Evolutionary conservation across 108 stramenopile species (phyloP).

Genomic region (Chaetoceros tenuissimus): DNA sequence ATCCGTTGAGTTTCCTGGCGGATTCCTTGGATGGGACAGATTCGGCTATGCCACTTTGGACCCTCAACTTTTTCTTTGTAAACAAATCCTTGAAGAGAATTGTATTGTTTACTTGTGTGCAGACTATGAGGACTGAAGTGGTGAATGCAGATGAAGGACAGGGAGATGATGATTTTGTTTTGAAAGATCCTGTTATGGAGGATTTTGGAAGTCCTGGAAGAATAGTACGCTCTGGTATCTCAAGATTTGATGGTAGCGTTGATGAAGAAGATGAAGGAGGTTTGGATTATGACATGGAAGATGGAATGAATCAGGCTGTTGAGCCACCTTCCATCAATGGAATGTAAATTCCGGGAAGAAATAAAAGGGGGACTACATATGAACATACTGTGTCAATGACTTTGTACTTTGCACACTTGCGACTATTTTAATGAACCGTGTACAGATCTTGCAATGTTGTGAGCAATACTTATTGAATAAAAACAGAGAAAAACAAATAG

Average conservation of each 20-base stretch:
- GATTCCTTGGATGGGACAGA: conserved; percentile 19
- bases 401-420: no score
- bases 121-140: conserved; percentile 41
- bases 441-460: no score
- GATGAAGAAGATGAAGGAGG: not conserved
- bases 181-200: not conserved
- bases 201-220: not conserved
- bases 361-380: no score
- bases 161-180: conserved; percentile 9
- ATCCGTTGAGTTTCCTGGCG: conserved; percentile 48
- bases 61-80: conserved; percentile 92
- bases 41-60: conserved; percentile 54
- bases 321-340: not conserved
- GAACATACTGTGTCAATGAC: no score
- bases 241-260: not conserved
- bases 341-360: no score
- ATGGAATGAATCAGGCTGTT: not conserved
- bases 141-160: conserved; percentile 23
- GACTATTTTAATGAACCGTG: no score
- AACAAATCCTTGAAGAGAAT: conserved; percentile 83
- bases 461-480: no score
- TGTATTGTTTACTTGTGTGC: conserved; percentile 81
- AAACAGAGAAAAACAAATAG: no score
- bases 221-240: not conserved
- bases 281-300: not conserved